Percentiles rank a stretch among this genome's conserved stretches.
These are phyloP conservation scores for Blastobotrys ciferrii DNA, from an alignment of 1,139 yeast species.

Conservation along the genomic window DNA sequence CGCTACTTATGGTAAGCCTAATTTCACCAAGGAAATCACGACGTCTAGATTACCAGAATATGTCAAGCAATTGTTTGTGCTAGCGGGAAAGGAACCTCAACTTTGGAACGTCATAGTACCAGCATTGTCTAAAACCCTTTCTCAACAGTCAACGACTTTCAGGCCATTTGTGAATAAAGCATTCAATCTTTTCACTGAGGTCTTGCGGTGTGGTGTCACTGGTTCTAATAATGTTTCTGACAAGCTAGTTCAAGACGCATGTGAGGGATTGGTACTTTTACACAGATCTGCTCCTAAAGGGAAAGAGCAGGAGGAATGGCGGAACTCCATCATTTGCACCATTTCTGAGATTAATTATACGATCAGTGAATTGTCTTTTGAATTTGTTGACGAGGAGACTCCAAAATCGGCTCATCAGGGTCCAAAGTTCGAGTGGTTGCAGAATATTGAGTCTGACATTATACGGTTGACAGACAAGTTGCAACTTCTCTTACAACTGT, in stretches of 20 bases:
- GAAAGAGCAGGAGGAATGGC: slow-evolving; percentile 40
- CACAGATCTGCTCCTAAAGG: slow-evolving; percentile 58
- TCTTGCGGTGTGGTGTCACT: slow-evolving; percentile 15
- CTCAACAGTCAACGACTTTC: slow-evolving; percentile 72
- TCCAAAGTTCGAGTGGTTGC: slow-evolving; percentile 3
- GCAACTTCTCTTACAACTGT: slow-evolving; percentile 25
- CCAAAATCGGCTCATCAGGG: background rate
- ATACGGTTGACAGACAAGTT: slow-evolving; percentile 18
- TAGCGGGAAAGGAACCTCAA: slow-evolving; percentile 36
- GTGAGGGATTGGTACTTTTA: slow-evolving; percentile 56
- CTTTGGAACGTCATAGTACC: slow-evolving; percentile 45
- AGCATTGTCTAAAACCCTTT: slow-evolving; percentile 50
- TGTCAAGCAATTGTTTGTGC: slow-evolving; percentile 50
- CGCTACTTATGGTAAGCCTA: slow-evolving; percentile 73
- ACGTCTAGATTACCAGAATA: slow-evolving; percentile 74
- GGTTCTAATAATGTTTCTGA: slow-evolving; percentile 33
- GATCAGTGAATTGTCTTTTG: slow-evolving; percentile 19
- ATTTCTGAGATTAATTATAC: slow-evolving; percentile 30
- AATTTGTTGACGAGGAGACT: slow-evolving; percentile 26
- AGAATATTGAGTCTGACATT: slow-evolving; percentile 5
- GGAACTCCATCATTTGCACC: slow-evolving; percentile 23
- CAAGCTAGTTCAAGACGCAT: slow-evolving; percentile 44
- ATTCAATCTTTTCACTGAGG: slow-evolving; percentile 44
- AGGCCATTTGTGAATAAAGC: slow-evolving; percentile 72
- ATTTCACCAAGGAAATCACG: slow-evolving; percentile 76